These are phyloP conservation scores for Exophiala aquamarina DNA, from an alignment of 2,329 filamentous ascomycete genomes.

Conservation along the genomic window DNA sequence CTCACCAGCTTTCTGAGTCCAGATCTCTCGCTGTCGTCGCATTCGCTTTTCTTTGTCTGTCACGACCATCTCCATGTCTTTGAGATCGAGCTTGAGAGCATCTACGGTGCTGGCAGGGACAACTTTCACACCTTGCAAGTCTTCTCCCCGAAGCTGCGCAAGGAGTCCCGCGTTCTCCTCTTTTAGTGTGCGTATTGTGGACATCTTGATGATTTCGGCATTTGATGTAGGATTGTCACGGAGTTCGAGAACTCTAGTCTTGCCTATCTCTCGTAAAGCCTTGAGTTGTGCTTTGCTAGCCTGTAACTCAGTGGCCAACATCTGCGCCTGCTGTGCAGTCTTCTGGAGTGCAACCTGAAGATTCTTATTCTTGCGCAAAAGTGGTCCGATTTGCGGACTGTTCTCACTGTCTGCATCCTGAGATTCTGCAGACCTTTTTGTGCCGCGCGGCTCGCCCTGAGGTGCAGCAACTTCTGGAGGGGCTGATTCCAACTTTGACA, in stretches of 20 bases:
- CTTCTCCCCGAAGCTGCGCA: constrained; percentile 61
- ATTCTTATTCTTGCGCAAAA: constrained; percentile 83
- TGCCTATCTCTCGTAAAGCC: constrained; percentile 64
- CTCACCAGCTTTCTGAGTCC: constrained; percentile 84
- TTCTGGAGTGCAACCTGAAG: constrained; percentile 75
- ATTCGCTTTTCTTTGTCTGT: constrained; percentile 75
- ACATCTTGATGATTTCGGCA: constrained; percentile 78
- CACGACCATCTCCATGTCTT: constrained; percentile 68
- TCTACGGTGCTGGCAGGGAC: constrained; percentile 77
- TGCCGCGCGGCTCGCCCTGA: constrained; percentile 45
- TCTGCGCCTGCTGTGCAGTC: constrained; percentile 66
- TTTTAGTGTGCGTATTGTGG: constrained; percentile 73
- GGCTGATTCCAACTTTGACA: constrained; percentile 62
- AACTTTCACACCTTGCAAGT: constrained; percentile 52
- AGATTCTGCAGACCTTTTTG: constrained; percentile 63
- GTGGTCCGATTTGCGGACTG: constrained; percentile 73
- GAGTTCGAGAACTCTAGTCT: constrained; percentile 80
- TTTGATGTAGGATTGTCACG: constrained; percentile 90
- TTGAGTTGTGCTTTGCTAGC: constrained; percentile 72
- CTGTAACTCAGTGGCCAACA: constrained; percentile 74
- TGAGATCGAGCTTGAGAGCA: constrained; percentile 72
- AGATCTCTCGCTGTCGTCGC: constrained; percentile 86
- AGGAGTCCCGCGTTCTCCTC: constrained; percentile 84
- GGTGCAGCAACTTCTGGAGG: constrained; percentile 38
- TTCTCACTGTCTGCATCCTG: constrained; percentile 44